Percentiles rank a stretch among this genome's conserved stretches.
Evolutionary conservation across 2,329 filamentous ascomycete genomes (phyloP).

Genomic region (Alternaria novae-zelandiae): DNA sequence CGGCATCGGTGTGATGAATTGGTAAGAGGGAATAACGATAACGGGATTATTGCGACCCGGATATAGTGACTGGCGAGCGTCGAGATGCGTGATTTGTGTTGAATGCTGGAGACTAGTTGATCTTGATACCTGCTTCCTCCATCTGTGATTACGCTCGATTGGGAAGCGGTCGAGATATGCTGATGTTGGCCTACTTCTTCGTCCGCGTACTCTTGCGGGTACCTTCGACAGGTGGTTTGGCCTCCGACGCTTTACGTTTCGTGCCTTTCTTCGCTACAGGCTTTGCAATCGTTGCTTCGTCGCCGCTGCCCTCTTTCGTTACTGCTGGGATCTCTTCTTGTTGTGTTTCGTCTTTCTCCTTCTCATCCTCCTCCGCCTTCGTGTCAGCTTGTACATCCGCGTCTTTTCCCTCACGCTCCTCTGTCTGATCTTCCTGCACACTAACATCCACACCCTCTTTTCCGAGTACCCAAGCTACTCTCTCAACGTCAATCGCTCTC

Average conservation of each 20-base stretch:
- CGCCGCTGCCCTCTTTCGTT: background rate
- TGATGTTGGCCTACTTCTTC: conserved; percentile 18
- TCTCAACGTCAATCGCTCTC: conserved; percentile 23
- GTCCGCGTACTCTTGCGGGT: conserved; percentile 35
- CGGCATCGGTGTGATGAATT: background rate
- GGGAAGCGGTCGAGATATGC: background rate
- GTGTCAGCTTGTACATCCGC: background rate
- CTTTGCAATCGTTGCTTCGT: background rate
- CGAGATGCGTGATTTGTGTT: background rate
- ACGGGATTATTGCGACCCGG: too few relatives aligned
- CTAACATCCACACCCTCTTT: conserved; percentile 9
- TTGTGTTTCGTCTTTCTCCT: background rate
- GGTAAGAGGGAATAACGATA: background rate
- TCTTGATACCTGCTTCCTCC: background rate
- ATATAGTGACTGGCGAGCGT: background rate
- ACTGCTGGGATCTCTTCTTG: background rate
- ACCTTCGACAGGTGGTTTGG: conserved; percentile 20
- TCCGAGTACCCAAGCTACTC: conserved; percentile 12
- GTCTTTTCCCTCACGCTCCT: background rate
- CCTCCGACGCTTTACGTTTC: conserved; percentile 32
- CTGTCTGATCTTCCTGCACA: background rate
- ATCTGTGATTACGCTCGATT: background rate
- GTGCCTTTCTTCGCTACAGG: conserved; percentile 19
- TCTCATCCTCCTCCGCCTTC: background rate
- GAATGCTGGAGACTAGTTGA: background rate